phyloP scores from a whole-genome alignment of 352 stramenopile species.

The Poterioochromonas sp. region DNA sequence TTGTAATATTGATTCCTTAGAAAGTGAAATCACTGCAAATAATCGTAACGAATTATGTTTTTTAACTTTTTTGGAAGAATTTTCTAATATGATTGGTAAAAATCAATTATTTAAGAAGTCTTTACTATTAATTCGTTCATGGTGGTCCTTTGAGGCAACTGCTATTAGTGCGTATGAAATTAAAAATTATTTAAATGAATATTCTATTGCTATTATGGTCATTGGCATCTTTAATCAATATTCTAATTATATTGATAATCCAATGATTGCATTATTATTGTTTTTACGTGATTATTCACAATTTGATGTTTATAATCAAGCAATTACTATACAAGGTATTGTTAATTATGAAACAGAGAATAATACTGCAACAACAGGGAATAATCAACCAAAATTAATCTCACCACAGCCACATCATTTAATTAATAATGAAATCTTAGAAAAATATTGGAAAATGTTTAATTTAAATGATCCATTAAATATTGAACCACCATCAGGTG shows the following conservation, averaged over 20 bases:
- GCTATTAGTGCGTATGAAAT: not conserved
- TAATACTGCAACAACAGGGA: not conserved
- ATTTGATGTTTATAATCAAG: slow-evolving; percentile 65
- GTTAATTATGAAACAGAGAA: slow-evolving; percentile 4
- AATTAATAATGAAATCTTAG: not conserved
- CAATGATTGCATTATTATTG: slow-evolving; percentile 57
- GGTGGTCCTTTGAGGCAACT: not conserved
- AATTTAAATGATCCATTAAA: not conserved
- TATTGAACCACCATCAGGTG: not conserved
- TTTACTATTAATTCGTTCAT: not conserved
- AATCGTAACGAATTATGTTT: not conserved
- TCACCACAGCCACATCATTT: not conserved
- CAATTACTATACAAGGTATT: slow-evolving; percentile 61
- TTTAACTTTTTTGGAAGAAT: not conserved
- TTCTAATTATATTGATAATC: slow-evolving; percentile 50
- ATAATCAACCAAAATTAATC: not conserved
- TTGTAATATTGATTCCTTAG: not conserved
- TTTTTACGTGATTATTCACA: slow-evolving; percentile 66
- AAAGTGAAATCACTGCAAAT: not conserved
- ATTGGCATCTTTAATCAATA: slow-evolving; percentile 3
- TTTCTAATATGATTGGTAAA: not conserved
- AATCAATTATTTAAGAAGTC: not conserved
- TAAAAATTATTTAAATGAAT: not conserved
- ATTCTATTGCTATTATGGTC: not conserved
- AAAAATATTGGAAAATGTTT: slow-evolving; percentile 10